phyloP scores from a whole-genome alignment of 2,329 filamentous ascomycete genomes.

The Pezicula neosporulosa region DNA sequence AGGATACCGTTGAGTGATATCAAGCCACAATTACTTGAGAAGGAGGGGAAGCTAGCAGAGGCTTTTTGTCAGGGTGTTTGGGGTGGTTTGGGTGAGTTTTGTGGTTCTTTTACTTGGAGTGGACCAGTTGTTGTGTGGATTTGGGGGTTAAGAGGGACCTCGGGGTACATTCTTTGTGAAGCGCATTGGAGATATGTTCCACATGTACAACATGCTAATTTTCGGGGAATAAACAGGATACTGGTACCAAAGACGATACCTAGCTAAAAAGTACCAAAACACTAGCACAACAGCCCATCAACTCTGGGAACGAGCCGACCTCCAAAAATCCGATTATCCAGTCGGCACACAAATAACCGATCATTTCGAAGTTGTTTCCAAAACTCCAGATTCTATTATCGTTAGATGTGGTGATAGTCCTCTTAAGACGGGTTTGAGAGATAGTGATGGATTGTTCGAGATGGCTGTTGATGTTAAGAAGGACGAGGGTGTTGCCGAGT shows the following conservation, averaged over 20 bases:
- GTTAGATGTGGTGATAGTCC: slow-evolving; percentile 66
- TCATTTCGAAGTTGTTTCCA: slow-evolving; percentile 69
- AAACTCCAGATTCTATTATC: slow-evolving; percentile 55
- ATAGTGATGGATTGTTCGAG: slow-evolving; percentile 64
- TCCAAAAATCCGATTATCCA: slow-evolving; percentile 54
- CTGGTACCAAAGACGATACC: slow-evolving; percentile 52
- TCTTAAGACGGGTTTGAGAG: slow-evolving; percentile 49
- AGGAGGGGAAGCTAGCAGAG: slow-evolving; percentile 55
- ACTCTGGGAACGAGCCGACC: slow-evolving; percentile 56
- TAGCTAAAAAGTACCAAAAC: slow-evolving; percentile 55
- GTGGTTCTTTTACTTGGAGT: slow-evolving; percentile 1
- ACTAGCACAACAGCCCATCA: slow-evolving; percentile 52
- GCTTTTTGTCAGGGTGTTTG: slow-evolving; percentile 26
- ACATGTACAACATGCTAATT: neutral
- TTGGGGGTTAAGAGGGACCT: neutral
- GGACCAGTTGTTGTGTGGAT: neutral
- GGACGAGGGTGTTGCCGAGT: slow-evolving; percentile 58
- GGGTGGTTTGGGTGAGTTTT: slow-evolving; percentile 43
- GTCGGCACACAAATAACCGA: slow-evolving; percentile 63
- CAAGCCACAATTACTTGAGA: slow-evolving; percentile 62
- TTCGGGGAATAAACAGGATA: slow-evolving; percentile 33
- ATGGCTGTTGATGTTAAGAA: slow-evolving; percentile 59
- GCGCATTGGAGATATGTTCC: neutral
- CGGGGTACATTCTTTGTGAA: neutral
- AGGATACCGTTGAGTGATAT: slow-evolving; percentile 61